Percentiles rank a stretch among this genome's conserved stretches.
phyloP scores from a whole-genome alignment of 225 moss, liverwort and hornwort species.

The Lunularia cruciata region DNA sequence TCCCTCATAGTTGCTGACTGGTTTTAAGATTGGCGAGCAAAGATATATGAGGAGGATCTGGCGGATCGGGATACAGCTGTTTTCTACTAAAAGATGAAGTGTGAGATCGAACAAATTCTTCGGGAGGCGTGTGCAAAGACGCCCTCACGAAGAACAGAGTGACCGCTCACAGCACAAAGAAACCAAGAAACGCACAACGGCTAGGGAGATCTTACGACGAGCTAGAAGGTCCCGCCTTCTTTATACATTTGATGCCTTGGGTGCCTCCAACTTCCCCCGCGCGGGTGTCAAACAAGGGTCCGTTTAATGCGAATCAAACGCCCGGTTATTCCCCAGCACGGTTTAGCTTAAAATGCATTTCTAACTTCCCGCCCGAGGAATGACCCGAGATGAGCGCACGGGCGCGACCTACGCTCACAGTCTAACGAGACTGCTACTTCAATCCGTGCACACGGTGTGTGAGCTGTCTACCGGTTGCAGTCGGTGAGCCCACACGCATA shows the following conservation, averaged over 20 bases:
- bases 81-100: background rate
- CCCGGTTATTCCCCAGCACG: background rate
- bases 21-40: background rate
- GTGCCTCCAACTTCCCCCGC: background rate
- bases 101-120: constrained; percentile 1
- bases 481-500: background rate
- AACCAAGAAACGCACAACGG: background rate
- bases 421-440: background rate
- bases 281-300: background rate
- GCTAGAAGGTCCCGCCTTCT: background rate
- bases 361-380: background rate
- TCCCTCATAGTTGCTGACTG: constrained; percentile 26
- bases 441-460: background rate
- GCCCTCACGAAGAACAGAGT: constrained; percentile 27
- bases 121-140: constrained; percentile 33
- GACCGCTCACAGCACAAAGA: background rate
- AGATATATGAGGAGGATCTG: background rate
- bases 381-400: background rate
- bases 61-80: background rate
- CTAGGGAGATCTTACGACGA: background rate
- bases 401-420: background rate
- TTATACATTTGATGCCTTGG: background rate
- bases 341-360: background rate
- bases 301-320: background rate
- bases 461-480: background rate